Conservation (phyloP, 2,329 filamentous ascomycete species). For the Xylariaceae sp. region DNA sequence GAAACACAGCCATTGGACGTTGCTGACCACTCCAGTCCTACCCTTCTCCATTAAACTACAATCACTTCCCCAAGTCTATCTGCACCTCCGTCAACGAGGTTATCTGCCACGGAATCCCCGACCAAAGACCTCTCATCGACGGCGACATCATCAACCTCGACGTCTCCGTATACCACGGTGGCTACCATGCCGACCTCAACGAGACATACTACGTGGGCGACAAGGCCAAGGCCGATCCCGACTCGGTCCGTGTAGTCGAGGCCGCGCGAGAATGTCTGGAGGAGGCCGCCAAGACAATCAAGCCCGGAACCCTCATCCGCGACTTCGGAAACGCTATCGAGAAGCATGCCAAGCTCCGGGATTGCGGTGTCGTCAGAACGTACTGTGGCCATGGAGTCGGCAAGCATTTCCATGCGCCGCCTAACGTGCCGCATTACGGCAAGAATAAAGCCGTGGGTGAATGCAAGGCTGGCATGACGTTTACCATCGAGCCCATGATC, state of each 20-base stretch:
- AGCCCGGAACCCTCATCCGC: constrained; percentile 87
- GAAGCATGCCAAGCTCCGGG: constrained; percentile 80
- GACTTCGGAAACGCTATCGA: constrained; percentile 95
- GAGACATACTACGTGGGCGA: constrained; percentile 98
- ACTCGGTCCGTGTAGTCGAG: constrained; percentile 87
- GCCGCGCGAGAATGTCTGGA: constrained; percentile 84
- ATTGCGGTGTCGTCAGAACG: constrained; percentile 88
- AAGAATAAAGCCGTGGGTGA: constrained; percentile 97
- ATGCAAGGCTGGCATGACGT: constrained; percentile 95
- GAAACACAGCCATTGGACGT: background rate
- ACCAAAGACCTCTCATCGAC: constrained; percentile 79
- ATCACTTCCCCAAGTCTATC: constrained; percentile 94
- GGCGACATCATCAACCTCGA: constrained; percentile 98
- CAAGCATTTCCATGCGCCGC: constrained; percentile 85
- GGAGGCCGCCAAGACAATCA: constrained; percentile 86
- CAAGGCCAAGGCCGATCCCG: constrained; percentile 75
- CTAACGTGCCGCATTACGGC: constrained; percentile 93
- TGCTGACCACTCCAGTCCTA: constrained; percentile 65
- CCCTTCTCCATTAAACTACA: constrained; percentile 91
- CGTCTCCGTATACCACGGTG: constrained; percentile 87
- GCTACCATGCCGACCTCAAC: constrained; percentile 94
- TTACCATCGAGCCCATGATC: constrained; percentile 99
- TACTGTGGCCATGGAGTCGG: constrained; percentile 98
- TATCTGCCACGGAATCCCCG: constrained; percentile 97
- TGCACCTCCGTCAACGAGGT: constrained; percentile 96